phyloP scores from a whole-genome alignment of 345 rosid genomes.

The Boechera stricta region DNA sequence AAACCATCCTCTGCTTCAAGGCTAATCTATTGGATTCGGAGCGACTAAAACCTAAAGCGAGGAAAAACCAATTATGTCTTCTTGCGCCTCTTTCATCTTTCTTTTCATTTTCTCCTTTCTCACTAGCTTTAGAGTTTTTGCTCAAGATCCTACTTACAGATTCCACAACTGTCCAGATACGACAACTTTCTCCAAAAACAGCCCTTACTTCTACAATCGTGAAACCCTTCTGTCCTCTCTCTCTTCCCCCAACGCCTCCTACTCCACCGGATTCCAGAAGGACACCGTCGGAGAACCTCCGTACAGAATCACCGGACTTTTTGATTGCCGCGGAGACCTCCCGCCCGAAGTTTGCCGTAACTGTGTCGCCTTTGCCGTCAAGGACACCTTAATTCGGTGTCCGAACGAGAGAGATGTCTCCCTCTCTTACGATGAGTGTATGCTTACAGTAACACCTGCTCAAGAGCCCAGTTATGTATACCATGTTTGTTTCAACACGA shows the following conservation, averaged over 20 bases:
- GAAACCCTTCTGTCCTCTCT: slow-evolving; percentile 33
- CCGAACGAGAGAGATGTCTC: slow-evolving; percentile 26
- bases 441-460: neutral
- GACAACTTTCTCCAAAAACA: slow-evolving; percentile 37
- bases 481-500: neutral
- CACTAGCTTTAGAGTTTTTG: slow-evolving; percentile 32
- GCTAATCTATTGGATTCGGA: no score
- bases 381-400: slow-evolving; percentile 16
- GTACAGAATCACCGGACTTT: slow-evolving; percentile 37
- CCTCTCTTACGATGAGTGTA: slow-evolving; percentile 47
- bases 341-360: slow-evolving; percentile 25
- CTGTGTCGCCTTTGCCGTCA: slow-evolving; percentile 40
- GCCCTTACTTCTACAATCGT: slow-evolving; percentile 45
- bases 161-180: neutral
- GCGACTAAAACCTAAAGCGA: neutral
- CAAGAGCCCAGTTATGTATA: neutral
- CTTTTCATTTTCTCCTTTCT: neutral
- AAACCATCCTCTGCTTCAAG: no score
- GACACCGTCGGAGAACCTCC: slow-evolving; percentile 33
- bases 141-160: neutral
- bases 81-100: neutral
- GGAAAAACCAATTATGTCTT: neutral
- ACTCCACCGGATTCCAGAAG: slow-evolving; percentile 14
- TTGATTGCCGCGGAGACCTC: slow-evolving; percentile 43
- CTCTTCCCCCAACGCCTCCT: slow-evolving; percentile 18